Conservation (phyloP, 2,329 filamentous ascomycete species). For the Fusarium chlamydosporum region DNA sequence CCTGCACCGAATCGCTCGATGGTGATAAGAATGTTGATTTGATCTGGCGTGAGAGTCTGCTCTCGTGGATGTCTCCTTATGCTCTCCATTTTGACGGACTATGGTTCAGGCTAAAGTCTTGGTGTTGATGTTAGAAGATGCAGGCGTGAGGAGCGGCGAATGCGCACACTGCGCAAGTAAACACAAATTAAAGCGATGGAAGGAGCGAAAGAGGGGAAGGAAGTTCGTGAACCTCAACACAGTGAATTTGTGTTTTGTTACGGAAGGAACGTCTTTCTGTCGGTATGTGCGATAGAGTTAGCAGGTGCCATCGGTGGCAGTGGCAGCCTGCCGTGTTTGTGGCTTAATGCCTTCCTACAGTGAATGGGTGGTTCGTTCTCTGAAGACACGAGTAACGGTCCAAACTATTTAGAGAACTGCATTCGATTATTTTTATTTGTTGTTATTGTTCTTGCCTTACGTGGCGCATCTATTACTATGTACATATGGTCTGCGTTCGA, state of each 20-base stretch:
- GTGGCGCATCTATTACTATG: background rate
- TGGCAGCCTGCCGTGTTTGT: slow-evolving; percentile 30
- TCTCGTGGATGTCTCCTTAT: slow-evolving; percentile 17
- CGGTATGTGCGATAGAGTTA: slow-evolving; percentile 27
- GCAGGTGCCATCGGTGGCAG: slow-evolving; percentile 44
- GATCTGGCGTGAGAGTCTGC: slow-evolving; percentile 51
- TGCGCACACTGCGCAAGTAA: slow-evolving; percentile 11
- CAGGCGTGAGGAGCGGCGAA: slow-evolving; percentile 2
- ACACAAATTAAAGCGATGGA: background rate
- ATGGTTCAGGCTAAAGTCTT: slow-evolving; percentile 2
- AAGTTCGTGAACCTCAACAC: background rate
- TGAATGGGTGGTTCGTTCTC: slow-evolving; percentile 16
- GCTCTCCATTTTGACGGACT: slow-evolving; percentile 34
- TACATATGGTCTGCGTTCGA: background rate
- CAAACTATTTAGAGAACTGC: background rate
- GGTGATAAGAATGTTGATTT: slow-evolving; percentile 62
- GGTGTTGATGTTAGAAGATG: slow-evolving; percentile 6
- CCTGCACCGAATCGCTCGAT: slow-evolving; percentile 68
- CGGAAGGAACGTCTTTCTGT: slow-evolving; percentile 12
- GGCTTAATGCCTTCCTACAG: slow-evolving; percentile 19
- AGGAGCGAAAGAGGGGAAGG: background rate
- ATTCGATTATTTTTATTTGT: background rate
- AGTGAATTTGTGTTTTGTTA: background rate
- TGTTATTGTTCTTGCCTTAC: background rate
- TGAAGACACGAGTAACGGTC: background rate